Percentiles rank a stretch among this genome's conserved stretches.
These are phyloP conservation scores for Coniochaeta prunicola DNA, from an alignment of 2,329 filamentous ascomycete species.

Conservation along the genomic window DNA sequence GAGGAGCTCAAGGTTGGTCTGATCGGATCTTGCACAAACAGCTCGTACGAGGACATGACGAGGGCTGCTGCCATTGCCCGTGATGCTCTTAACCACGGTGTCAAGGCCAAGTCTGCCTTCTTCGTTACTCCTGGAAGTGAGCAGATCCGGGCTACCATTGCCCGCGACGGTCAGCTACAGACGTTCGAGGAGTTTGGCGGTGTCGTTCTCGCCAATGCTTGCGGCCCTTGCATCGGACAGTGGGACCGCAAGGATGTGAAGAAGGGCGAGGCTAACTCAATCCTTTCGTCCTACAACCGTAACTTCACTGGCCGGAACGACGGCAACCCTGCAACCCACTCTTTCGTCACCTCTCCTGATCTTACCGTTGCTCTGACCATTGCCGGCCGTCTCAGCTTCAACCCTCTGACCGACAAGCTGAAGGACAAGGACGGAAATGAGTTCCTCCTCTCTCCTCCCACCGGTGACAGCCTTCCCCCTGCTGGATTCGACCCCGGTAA, in stretches of 20 bases:
- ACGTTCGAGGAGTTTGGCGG: slow-evolving; percentile 96
- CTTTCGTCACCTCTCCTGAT: slow-evolving; percentile 57
- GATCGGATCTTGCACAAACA: slow-evolving; percentile 98
- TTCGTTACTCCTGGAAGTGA: slow-evolving; percentile 95
- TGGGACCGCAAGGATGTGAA: slow-evolving; percentile 92
- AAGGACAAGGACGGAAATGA: slow-evolving; percentile 96
- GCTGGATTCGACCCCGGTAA: slow-evolving; percentile 81
- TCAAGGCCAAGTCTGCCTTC: slow-evolving; percentile 92
- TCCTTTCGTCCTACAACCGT: slow-evolving; percentile 98
- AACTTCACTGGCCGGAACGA: slow-evolving; percentile 98
- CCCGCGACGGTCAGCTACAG: slow-evolving; percentile 81
- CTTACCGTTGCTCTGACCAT: slow-evolving; percentile 34
- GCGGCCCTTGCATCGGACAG: slow-evolving; percentile 87
- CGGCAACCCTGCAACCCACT: slow-evolving; percentile 75
- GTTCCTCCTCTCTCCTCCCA: slow-evolving; percentile 77
- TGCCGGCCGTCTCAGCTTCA: slow-evolving; percentile 60
- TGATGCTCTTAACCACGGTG: slow-evolving; percentile 82
- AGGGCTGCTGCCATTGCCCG: slow-evolving; percentile 85
- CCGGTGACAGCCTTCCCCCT: slow-evolving; percentile 71
- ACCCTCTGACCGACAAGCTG: slow-evolving; percentile 84
- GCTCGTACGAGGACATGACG: slow-evolving; percentile 80
- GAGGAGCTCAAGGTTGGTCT: slow-evolving; percentile 94
- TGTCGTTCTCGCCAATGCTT: slow-evolving; percentile 91
- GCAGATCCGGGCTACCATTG: slow-evolving; percentile 92
- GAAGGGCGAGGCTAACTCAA: slow-evolving; percentile 94